A percentile compares a stretch with the other conserved stretches of the same genome.
Conservation (phyloP, 345 rosid species). For the Gossypium ekmanianum region DNA sequence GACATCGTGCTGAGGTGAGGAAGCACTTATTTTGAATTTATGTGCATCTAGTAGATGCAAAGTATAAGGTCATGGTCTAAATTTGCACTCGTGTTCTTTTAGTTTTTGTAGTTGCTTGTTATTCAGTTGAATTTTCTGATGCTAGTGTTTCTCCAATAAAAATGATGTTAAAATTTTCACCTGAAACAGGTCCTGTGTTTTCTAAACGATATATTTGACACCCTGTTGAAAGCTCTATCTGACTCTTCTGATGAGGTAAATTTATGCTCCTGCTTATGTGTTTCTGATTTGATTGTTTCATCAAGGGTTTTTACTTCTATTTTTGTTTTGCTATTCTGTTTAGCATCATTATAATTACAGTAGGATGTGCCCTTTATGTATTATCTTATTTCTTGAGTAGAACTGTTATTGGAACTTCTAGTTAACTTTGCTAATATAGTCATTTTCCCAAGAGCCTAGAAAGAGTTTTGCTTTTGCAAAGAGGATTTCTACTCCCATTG, state of each 20-base stretch:
- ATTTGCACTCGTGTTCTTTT: background rate
- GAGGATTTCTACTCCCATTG: background rate
- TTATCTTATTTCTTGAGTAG: background rate
- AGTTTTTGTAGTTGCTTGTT: constrained; percentile 9
- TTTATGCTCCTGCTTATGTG: background rate
- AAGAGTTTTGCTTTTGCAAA: background rate
- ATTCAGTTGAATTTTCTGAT: constrained; percentile 5
- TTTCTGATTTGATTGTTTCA: background rate
- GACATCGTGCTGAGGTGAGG: constrained; percentile 81
- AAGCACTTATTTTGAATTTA: background rate
- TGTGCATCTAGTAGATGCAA: background rate
- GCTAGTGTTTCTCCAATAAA: background rate
- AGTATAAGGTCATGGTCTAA: background rate
- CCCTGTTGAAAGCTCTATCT: constrained; percentile 79
- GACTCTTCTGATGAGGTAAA: constrained; percentile 90
- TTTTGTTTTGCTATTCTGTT: background rate
- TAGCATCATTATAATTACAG: background rate
- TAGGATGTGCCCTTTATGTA: background rate
- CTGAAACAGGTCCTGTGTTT: constrained; percentile 66
- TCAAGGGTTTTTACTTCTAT: background rate
- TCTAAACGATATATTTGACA: constrained; percentile 80
- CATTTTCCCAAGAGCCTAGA: background rate
- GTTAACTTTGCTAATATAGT: background rate
- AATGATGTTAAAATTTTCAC: constrained; percentile 11
- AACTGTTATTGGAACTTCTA: constrained; percentile 3